These are phyloP conservation scores for Carex kokanica DNA, from an alignment of 176 grass and related monocot species.

Conservation along the genomic window DNA sequence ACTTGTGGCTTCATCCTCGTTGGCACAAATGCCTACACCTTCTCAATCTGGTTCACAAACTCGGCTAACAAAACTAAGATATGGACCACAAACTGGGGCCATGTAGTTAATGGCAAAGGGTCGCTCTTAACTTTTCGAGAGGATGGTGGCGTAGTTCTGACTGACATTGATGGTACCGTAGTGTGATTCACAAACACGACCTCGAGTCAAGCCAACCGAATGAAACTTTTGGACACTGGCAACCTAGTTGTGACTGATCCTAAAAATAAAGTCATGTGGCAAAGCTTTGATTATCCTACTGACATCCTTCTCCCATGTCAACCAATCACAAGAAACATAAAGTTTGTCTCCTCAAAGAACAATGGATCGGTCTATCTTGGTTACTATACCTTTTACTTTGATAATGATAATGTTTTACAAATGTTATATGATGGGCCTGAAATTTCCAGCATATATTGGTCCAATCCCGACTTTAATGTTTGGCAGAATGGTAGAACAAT, in stretches of 20 bases:
- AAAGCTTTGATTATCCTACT: slow-evolving; percentile 54
- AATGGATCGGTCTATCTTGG: slow-evolving; percentile 3
- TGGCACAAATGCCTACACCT: slow-evolving; percentile 36
- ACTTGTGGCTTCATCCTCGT: slow-evolving; percentile 38
- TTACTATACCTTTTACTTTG: slow-evolving; percentile 40
- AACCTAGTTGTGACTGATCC: slow-evolving; percentile 40
- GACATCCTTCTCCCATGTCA: slow-evolving; percentile 48
- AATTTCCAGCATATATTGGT: slow-evolving; percentile 42
- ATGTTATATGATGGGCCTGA: slow-evolving; percentile 31
- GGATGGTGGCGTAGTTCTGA: slow-evolving; percentile 34
- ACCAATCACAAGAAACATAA: slow-evolving; percentile 30
- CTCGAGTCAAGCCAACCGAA: background rate
- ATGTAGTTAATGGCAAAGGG: slow-evolving; percentile 26
- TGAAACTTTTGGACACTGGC: slow-evolving; percentile 32
- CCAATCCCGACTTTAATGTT: slow-evolving; percentile 9
- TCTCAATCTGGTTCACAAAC: slow-evolving; percentile 48
- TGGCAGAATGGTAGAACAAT: slow-evolving; percentile 24
- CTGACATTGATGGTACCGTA: slow-evolving; percentile 6
- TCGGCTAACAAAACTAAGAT: slow-evolving; percentile 25
- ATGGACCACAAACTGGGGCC: slow-evolving; percentile 37
- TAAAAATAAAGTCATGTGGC: too few relatives aligned
- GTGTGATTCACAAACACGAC: slow-evolving; percentile 27
- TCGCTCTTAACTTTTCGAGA: slow-evolving; percentile 27
- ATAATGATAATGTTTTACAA: slow-evolving; percentile 14
- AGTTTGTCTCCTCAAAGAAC: slow-evolving; percentile 26